These are phyloP conservation scores for Zygosaccharomyces lentus DNA, from an alignment of 805 yeast genomes.

Conservation along the genomic window DNA sequence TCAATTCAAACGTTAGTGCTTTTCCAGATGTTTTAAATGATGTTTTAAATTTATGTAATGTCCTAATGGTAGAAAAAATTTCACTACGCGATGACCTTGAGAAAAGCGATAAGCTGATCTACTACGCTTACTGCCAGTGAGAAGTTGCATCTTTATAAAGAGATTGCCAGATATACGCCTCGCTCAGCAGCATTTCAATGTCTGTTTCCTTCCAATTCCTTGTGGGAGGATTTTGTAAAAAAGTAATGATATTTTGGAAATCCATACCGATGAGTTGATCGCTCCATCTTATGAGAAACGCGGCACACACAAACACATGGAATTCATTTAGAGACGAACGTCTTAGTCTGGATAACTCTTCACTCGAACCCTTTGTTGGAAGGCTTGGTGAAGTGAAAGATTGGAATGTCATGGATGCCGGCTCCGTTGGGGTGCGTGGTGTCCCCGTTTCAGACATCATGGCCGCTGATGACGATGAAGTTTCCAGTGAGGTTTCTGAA, in stretches of 20 bases:
- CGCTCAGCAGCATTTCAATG: constrained; percentile 85
- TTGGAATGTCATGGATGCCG: constrained; percentile 17
- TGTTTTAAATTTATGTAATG: neutral
- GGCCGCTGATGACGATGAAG: constrained; percentile 20
- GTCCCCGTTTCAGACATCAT: constrained; percentile 9
- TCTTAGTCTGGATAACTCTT: constrained; percentile 18
- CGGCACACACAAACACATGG: constrained; percentile 97
- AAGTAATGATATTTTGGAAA: constrained; percentile 90
- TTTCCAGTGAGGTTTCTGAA: constrained; percentile 54
- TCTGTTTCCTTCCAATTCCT: constrained; percentile 81
- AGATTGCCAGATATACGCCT: constrained; percentile 96
- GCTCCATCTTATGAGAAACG: constrained; percentile 86
- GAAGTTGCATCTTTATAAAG: constrained; percentile 87
- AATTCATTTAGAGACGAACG: constrained; percentile 60
- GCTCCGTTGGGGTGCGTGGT: constrained; percentile 27
- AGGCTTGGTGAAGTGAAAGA: constrained; percentile 15
- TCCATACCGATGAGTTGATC: constrained; percentile 75
- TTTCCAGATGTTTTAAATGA: neutral
- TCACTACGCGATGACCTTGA: constrained; percentile 7
- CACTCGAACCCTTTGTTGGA: constrained; percentile 13
- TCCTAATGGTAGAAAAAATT: constrained; percentile 3
- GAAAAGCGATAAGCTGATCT: neutral
- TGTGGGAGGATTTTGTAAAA: constrained; percentile 88
- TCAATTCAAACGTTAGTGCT: neutral
- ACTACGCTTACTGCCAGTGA: constrained; percentile 49